Evolutionary conservation across 1,284 basidiomycete genomes (phyloP).

Genomic region (Ustilago trichophora): DNA sequence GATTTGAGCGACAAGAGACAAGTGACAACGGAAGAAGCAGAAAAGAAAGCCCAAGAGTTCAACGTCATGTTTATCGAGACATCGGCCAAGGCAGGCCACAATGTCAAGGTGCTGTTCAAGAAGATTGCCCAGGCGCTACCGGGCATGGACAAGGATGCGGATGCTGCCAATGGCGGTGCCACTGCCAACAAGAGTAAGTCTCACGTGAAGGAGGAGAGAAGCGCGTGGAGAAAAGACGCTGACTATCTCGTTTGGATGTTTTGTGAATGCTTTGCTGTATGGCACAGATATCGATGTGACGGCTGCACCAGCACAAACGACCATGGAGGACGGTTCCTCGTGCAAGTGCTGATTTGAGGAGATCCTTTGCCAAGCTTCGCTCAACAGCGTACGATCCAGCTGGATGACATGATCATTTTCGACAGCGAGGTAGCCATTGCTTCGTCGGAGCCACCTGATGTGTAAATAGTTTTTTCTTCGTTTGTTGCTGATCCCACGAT

Average conservation of each 20-base stretch:
- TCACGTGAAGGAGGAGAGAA: too few relatives aligned
- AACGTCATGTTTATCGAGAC: constrained; percentile 99
- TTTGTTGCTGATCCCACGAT: background rate
- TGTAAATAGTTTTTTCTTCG: too few relatives aligned
- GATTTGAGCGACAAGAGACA: constrained; percentile 75
- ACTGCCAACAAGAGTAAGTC: constrained; percentile 48
- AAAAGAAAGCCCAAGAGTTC: constrained; percentile 88
- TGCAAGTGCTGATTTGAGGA: constrained; percentile 45
- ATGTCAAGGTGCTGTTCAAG: constrained; percentile 98
- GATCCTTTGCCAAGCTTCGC: background rate
- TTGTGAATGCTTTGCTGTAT: background rate
- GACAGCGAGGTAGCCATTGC: too few relatives aligned
- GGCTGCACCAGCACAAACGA: constrained; percentile 47
- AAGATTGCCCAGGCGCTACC: constrained; percentile 98
- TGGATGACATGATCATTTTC: too few relatives aligned
- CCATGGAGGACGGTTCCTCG: constrained; percentile 53
- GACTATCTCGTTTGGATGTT: background rate
- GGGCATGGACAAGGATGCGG: constrained; percentile 85
- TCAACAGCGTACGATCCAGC: too few relatives aligned
- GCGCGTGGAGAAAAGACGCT: background rate
- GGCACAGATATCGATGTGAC: constrained; percentile 53
- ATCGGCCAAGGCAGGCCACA: constrained; percentile 98
- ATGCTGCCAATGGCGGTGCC: constrained; percentile 69
- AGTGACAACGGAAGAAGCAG: constrained; percentile 98
- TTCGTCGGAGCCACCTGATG: too few relatives aligned